These are phyloP conservation scores for Pugionium cornutum DNA, from an alignment of 345 rosid genomes.

Conservation along the genomic window DNA sequence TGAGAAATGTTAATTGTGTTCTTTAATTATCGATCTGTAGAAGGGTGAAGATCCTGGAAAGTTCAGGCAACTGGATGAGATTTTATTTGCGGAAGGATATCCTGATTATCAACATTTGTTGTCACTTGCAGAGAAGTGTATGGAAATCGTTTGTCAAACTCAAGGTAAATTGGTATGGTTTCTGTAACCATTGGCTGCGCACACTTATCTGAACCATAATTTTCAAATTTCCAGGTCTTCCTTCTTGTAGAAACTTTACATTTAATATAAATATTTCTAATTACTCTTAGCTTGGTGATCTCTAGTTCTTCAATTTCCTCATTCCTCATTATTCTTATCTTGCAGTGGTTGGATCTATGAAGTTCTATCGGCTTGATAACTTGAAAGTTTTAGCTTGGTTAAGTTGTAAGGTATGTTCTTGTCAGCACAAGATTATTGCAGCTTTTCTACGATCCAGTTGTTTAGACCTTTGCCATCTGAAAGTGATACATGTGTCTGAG, in stretches of 20 bases:
- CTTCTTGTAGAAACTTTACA: neutral
- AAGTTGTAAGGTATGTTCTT: constrained; percentile 60
- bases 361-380: constrained; percentile 81
- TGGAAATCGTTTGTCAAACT: constrained; percentile 81
- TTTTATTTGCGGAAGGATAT: constrained; percentile 60
- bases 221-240: neutral
- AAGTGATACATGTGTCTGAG: constrained; percentile 13
- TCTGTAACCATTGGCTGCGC: neutral
- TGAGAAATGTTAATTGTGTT: neutral
- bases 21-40: constrained; percentile 46
- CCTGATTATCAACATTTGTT: constrained; percentile 66
- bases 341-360: constrained; percentile 76
- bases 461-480: constrained; percentile 5
- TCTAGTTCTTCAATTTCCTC: constrained; percentile 5
- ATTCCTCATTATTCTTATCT: constrained; percentile 26
- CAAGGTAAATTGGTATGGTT: constrained; percentile 53
- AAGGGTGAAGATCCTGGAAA: constrained; percentile 76
- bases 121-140: constrained; percentile 66
- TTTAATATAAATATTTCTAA: neutral
- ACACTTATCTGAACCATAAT: neutral
- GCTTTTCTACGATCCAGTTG: constrained; percentile 4
- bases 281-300: constrained; percentile 11
- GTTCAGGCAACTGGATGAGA: constrained; percentile 88
- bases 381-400: constrained; percentile 81
- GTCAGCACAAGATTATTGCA: neutral